A percentile compares a stretch with the other conserved stretches of the same genome.
Conservation (phyloP, 176 grass and related monocot genomes). For the Olyra latifolia region DNA sequence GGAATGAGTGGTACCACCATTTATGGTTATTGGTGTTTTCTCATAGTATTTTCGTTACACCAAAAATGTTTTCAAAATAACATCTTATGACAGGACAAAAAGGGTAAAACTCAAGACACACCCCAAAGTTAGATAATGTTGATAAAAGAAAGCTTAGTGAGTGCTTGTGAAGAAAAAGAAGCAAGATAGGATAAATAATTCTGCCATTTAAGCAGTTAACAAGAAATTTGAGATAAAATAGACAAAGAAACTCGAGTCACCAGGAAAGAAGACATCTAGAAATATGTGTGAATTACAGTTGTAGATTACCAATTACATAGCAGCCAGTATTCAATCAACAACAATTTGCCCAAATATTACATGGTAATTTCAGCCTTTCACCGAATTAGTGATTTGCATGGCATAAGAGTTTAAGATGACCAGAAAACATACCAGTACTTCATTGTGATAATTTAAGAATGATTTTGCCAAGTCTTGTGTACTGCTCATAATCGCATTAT, state of each 20-base stretch:
- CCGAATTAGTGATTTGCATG: neutral
- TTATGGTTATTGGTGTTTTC: neutral
- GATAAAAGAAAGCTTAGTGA: neutral
- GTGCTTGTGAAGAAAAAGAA: slow-evolving; percentile 19
- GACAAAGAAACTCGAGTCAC: slow-evolving; percentile 6
- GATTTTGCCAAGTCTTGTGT: slow-evolving; percentile 92
- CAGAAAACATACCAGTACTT: slow-evolving; percentile 73
- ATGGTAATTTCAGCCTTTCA: slow-evolving; percentile 4
- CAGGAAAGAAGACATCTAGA: slow-evolving; percentile 5
- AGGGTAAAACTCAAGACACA: slow-evolving; percentile 3
- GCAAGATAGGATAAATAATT: neutral
- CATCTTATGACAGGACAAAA: neutral
- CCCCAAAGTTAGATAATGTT: neutral
- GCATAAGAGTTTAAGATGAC: slow-evolving; percentile 22
- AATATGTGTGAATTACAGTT: slow-evolving; percentile 21
- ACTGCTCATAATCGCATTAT: slow-evolving; percentile 95
- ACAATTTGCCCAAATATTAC: neutral
- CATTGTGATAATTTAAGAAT: slow-evolving; percentile 85
- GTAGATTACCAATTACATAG: slow-evolving; percentile 17
- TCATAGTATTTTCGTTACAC: neutral
- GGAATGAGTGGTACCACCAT: neutral
- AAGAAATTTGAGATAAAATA: slow-evolving; percentile 17
- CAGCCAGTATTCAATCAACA: neutral
- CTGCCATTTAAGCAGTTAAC: slow-evolving; percentile 20
- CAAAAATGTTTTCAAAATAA: neutral